Evolutionary conservation across 345 rosid species (phyloP), one percentile per base, ranked within the genome.

Genomic region (Euphorbia peplus): DNA sequence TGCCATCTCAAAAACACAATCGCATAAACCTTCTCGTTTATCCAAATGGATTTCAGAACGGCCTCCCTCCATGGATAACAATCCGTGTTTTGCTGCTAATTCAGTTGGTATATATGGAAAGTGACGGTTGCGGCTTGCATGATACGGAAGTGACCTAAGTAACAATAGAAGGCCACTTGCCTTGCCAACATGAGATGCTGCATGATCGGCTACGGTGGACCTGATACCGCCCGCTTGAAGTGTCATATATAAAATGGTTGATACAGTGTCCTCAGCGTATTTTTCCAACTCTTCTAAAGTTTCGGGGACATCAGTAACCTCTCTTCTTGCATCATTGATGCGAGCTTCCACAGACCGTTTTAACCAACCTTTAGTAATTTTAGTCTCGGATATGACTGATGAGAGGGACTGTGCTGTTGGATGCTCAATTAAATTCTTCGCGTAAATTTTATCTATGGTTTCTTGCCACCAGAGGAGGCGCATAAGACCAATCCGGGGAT

Each of bases 401-500:
- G 95, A 83, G 14, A 93, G 88, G 46, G 97, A 96, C 26, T 72
- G 86, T 22, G 97, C 97, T 11, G 85, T 71, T 29, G 97, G 97
- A 73, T 91, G 92, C 81, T 89, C 90, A 5, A 93, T 81, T 32
- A 77, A 53, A 64, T 93, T 86, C 12, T 82, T 80, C 60, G 82
- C 69, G 69, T 87, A 93, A 64, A 93, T 85, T 81, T 89, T 93
- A 73, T 91, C 97, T 41, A 93, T 83, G 35, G 87, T 87, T 73
- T 93, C 98, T 83, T 88, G 84, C 98, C 98, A 89, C 98, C 98
- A 91, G 18, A 91, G 77, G 48, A 93, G 86, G 44, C 95, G 88
- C 97, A 89, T 91, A 32, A 93, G 88, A 10, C 97, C 98, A 46
- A 93, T 88, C 54, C 78, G 86, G 62, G 96, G 92, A 77, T 93